Evolutionary conservation across 768 basidiomycete species (phyloP).

Genomic region (Termitomyces sp.): DNA sequence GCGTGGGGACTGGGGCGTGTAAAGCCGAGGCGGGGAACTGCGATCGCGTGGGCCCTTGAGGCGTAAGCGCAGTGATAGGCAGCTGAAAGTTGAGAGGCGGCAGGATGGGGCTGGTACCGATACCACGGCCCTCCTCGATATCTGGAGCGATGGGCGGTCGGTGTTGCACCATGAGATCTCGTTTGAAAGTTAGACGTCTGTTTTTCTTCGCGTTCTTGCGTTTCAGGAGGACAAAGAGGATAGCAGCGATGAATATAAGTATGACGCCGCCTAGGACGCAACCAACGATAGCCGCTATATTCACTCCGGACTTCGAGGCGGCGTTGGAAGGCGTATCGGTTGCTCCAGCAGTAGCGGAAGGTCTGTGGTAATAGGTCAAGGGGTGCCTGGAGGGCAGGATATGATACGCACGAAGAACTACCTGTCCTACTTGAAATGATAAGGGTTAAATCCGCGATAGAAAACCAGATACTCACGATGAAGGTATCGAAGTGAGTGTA

Average conservation of each 20-base stretch:
- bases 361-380: background rate
- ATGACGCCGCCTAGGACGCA: constrained; percentile 15
- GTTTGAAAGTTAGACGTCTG: constrained; percentile 15
- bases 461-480: background rate
- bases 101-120: background rate
- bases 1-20: background rate
- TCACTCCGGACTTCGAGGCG: constrained; percentile 1
- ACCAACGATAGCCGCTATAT: constrained; percentile 13
- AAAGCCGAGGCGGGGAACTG: background rate
- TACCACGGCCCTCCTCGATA: constrained; percentile 5
- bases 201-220: background rate
- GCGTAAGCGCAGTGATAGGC: background rate
- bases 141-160: constrained; percentile 4
- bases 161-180: constrained; percentile 17
- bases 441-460: background rate
- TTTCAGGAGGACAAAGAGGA: constrained; percentile 5
- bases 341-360: background rate
- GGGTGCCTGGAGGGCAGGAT: background rate
- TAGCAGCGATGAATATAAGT: constrained; percentile 8
- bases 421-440: background rate
- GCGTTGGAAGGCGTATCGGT: background rate
- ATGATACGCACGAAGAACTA: background rate
- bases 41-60: background rate
- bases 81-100: constrained; percentile 8
- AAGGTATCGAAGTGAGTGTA: background rate